These are phyloP conservation scores for Pseudogymnoascus sp. DNA, from an alignment of 2,329 filamentous ascomycete genomes.

Conservation along the genomic window DNA sequence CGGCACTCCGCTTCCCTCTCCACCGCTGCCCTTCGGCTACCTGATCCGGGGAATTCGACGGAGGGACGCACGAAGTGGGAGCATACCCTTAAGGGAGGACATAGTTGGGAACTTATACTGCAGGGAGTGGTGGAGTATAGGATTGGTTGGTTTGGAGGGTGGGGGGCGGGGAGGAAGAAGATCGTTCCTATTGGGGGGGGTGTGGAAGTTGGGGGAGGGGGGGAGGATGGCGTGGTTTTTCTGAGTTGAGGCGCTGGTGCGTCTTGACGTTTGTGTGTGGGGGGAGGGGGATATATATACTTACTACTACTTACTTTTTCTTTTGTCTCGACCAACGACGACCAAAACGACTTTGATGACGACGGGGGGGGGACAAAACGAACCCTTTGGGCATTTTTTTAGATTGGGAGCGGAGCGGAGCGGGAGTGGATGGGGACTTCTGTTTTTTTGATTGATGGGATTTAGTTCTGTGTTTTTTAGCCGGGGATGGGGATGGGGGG, in stretches of 20 bases:
- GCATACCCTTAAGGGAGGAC: constrained; percentile 59
- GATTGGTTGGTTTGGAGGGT: constrained; percentile 35
- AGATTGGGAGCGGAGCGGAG: not conserved
- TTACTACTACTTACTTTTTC: not conserved
- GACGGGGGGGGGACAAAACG: not conserved
- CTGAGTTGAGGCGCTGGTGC: not conserved
- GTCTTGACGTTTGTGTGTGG: not conserved
- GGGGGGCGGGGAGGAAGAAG: not conserved
- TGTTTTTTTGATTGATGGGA: not conserved
- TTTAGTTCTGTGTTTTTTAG: not conserved
- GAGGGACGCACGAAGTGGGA: constrained; percentile 85
- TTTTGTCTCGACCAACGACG: not conserved
- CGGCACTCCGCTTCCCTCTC: constrained; percentile 63
- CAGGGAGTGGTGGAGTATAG: constrained; percentile 80
- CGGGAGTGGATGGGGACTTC: not conserved
- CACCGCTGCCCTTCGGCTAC: constrained; percentile 73
- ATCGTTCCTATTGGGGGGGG: not conserved
- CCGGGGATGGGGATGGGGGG: not conserved
- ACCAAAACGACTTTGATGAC: not conserved
- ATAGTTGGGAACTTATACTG: constrained; percentile 89
- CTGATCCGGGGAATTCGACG: constrained; percentile 79
- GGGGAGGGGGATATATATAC: not conserved
- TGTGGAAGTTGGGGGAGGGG: not conserved
- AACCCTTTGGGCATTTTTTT: not conserved
- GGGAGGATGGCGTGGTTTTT: not conserved